Base-by-base conservation (phyloP, 2,329 filamentous ascomycete genomes). In the Amauroascus niger region DNA sequence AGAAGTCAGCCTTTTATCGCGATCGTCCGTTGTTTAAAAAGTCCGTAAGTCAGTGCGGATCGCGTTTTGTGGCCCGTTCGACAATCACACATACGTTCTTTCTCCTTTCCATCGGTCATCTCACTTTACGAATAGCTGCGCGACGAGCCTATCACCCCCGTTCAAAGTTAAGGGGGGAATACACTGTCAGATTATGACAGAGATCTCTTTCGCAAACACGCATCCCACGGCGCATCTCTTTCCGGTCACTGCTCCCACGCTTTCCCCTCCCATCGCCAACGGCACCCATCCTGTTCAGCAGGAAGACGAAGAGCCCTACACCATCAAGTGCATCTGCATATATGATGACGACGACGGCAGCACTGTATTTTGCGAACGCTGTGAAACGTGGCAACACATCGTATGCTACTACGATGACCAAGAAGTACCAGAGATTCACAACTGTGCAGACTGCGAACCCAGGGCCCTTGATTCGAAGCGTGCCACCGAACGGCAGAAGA, bases 381-480 rank as follows among this genome's bases (percentile, higher is more conserved):
- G 93, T 77, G 87, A 95, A 68, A 93, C 89, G 48, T 98, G 93
- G 93, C 93, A 98, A 72, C 93, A 98, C 71, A 95, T 95, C 64
- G 84, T 89, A 67, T 98, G 93, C 73, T 97, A 95, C 73, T 97
- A 97, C 68, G 87, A 88, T 62, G 79, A 66, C 79, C 83, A 69
- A 77, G 87, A 76, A 78, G 86, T 73, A 72, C 90, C 69, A 71
- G 84, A 75, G 78, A 77, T 87, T 54, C 91, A 98, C 74, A 88
- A 84, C 53, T 98, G 93, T 73, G 82, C 83, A 63, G 88, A 95
- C 63, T 98, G 93, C 74, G 82, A 86, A 57, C 89, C 90, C 16
- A 80, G 89, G 58, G 72, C 74, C 46, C 71, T 96, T 63, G 86
- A 97, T 67, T 75, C 76, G 49, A 81, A 84, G 65, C 79, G 82